A percentile compares a stretch with the other conserved stretches of the same genome.
These are phyloP conservation scores for Naganishia randhawae DNA, from an alignment of 768 basidiomycete species.

Conservation along the genomic window DNA sequence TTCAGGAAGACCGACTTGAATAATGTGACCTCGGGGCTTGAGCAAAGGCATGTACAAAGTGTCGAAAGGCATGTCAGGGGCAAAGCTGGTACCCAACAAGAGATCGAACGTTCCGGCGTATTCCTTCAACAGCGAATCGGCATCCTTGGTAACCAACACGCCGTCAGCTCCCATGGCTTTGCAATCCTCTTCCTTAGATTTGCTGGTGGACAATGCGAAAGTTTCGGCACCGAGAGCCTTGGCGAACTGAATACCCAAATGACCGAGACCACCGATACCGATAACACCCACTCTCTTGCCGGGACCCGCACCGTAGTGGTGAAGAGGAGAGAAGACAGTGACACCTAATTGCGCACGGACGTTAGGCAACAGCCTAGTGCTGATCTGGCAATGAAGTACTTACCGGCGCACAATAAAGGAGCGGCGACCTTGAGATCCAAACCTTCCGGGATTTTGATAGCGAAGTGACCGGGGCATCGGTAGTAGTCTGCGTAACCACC, in stretches of 20 bases:
- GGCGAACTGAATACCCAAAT: conserved; percentile 50
- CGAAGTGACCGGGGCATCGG: conserved; percentile 54
- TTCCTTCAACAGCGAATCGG: conserved; percentile 42
- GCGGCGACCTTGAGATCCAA: conserved; percentile 52
- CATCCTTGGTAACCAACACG: conserved; percentile 56
- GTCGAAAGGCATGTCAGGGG: conserved; percentile 40
- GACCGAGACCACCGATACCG: conserved; percentile 43
- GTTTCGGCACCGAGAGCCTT: conserved; percentile 61
- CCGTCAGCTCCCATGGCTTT: conserved; percentile 60
- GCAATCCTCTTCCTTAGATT: conserved; percentile 59
- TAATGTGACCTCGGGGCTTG: conserved; percentile 28
- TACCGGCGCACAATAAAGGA: conserved; percentile 40
- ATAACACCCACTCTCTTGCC: conserved; percentile 47
- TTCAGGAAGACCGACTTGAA: conserved; percentile 29
- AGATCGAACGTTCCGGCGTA: conserved; percentile 50
- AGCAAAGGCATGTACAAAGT: conserved; percentile 29
- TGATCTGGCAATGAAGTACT: neutral
- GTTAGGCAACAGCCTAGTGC: neutral
- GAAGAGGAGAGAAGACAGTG: conserved; percentile 38
- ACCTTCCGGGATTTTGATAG: conserved; percentile 63
- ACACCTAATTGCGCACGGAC: neutral
- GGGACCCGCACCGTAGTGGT: conserved; percentile 39
- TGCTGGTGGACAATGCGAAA: conserved; percentile 60
- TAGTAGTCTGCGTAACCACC: conserved; percentile 49
- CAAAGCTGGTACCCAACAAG: conserved; percentile 53